A percentile compares a stretch with the other conserved stretches of the same genome.
Evolutionary conservation across 345 rosid species (phyloP).

Genomic region (Theobroma cacao): DNA sequence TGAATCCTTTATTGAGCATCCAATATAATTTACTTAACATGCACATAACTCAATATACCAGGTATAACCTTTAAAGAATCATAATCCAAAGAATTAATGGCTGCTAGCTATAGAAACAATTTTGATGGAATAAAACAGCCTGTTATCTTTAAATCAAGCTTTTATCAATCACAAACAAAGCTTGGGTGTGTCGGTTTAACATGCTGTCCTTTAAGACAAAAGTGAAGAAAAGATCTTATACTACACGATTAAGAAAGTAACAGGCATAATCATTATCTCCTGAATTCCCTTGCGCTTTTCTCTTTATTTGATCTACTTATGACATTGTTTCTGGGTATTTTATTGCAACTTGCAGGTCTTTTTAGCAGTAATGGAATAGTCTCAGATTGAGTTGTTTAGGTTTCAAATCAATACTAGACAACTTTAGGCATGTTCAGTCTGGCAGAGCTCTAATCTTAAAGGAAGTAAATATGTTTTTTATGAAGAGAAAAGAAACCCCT

Average conservation of each 20-base stretch:
- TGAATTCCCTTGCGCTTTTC: constrained; percentile 7
- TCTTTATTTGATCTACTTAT: constrained; percentile 9
- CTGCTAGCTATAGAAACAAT: neutral
- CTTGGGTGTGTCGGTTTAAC: neutral
- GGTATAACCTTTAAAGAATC: no score
- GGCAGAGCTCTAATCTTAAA: neutral
- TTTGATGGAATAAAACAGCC: neutral
- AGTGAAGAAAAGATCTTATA: neutral
- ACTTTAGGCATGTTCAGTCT: constrained; percentile 1
- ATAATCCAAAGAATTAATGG: neutral
- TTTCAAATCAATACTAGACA: neutral
- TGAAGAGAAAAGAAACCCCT: constrained; percentile 36
- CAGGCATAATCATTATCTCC: constrained; percentile 22
- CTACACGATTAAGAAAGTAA: constrained; percentile 4
- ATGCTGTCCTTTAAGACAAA: neutral
- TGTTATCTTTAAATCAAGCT: neutral
- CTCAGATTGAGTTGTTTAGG: neutral
- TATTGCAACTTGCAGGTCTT: neutral
- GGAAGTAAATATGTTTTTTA: neutral
- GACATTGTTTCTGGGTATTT: constrained; percentile 21
- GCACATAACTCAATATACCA: no score
- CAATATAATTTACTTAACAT: no score
- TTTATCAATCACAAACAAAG: neutral
- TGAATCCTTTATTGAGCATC: no score
- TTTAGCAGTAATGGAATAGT: neutral